Evolutionary conservation across 805 yeast genomes (phyloP).

Genomic region (Scheffersomyces amazonensis): DNA sequence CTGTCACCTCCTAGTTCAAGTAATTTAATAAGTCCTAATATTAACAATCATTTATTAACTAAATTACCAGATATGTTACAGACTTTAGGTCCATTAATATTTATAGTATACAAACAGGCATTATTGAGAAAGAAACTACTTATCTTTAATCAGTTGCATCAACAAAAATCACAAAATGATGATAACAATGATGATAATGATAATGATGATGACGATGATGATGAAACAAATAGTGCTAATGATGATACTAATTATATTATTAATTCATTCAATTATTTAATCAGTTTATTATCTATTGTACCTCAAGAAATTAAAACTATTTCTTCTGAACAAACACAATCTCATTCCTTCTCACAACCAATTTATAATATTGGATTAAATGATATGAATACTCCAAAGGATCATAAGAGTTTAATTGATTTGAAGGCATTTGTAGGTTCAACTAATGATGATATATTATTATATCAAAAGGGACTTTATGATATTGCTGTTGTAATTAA

Average conservation of each 20-base stretch:
- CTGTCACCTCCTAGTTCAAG: background rate
- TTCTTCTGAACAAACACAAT: conserved; percentile 6
- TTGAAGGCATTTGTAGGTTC: conserved; percentile 50
- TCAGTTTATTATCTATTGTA: conserved; percentile 59
- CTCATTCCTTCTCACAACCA: conserved; percentile 41
- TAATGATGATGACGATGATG: conserved; percentile 2
- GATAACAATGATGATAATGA: conserved; percentile 1
- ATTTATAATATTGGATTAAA: conserved; percentile 62
- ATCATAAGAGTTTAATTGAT: conserved; percentile 9
- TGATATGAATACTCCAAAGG: conserved; percentile 13
- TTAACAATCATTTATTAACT: conserved; percentile 40
- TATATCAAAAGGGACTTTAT: conserved; percentile 50
- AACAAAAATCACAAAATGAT: background rate
- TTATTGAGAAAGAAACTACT: conserved; percentile 57
- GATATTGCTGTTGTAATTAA: conserved; percentile 39
- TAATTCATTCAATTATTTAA: conserved; percentile 53
- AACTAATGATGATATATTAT: conserved; percentile 64
- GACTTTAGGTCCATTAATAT: conserved; percentile 61
- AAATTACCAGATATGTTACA: conserved; percentile 45
- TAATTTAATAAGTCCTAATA: conserved; percentile 2
- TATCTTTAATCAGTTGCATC: conserved; percentile 33
- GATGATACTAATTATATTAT: conserved; percentile 2
- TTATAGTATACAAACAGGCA: conserved; percentile 61
- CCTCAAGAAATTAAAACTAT: conserved; percentile 51
- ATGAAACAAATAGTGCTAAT: conserved; percentile 1